These are phyloP conservation scores for Zhuliangozyma parablackwelliae DNA, from an alignment of 1,139 yeast species.

Conservation along the genomic window DNA sequence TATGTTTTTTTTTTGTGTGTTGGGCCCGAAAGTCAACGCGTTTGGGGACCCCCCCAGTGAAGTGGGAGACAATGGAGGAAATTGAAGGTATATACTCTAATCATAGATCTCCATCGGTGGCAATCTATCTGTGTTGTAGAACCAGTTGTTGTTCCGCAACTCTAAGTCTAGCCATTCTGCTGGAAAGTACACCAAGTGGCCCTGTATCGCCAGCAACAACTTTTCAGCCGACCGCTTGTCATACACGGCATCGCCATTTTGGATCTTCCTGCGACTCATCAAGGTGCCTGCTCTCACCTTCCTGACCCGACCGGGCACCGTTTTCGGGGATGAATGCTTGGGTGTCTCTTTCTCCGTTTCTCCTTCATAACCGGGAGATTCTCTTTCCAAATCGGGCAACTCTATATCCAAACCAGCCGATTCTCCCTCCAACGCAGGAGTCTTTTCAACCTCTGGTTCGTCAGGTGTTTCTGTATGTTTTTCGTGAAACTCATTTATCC, in stretches of 20 bases:
- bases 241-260: conserved; percentile 45
- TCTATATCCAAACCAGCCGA: too few relatives aligned
- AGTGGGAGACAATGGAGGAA: too few relatives aligned
- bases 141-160: conserved; percentile 90
- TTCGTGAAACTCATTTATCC: conserved; percentile 1
- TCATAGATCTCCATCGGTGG: conserved; percentile 96
- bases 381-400: too few relatives aligned
- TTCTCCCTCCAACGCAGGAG: conserved; percentile 2
- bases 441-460: not conserved
- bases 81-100: conserved; percentile 26
- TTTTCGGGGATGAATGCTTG: not conserved
- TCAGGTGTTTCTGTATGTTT: conserved; percentile 5
- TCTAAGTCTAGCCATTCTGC: conserved; percentile 86
- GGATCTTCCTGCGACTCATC: conserved; percentile 37
- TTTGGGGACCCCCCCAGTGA: too few relatives aligned
- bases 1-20: not conserved
- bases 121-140: conserved; percentile 84
- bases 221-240: conserved; percentile 76
- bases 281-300: conserved; percentile 26
- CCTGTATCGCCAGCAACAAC: conserved; percentile 70
- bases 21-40: too few relatives aligned
- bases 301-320: conserved; percentile 3
- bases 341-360: not conserved
- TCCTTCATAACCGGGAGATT: too few relatives aligned
- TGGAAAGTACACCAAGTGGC: conserved; percentile 87